phyloP scores from a whole-genome alignment of 2,329 filamentous ascomycete species.

The Sphaerostilbella broomeana region DNA sequence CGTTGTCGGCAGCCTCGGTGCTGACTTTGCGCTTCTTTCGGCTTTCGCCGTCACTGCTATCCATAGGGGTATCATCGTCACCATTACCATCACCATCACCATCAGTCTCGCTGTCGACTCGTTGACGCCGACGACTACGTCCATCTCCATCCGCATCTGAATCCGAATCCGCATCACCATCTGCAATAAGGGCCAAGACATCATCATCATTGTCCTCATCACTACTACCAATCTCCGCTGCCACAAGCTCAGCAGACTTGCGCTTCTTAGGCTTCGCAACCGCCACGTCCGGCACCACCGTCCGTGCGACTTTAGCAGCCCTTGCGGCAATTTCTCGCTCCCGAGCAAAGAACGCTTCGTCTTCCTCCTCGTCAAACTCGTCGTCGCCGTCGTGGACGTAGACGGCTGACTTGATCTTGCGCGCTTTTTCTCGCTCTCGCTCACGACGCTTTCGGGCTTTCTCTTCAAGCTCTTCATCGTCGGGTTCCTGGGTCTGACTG shows the following conservation, averaged over 20 bases:
- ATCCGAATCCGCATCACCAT: constrained; percentile 12
- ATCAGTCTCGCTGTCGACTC: constrained; percentile 20
- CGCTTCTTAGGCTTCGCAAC: constrained; percentile 22
- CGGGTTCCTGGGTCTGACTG: constrained; percentile 36
- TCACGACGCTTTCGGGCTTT: constrained; percentile 55
- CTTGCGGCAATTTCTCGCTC: constrained; percentile 57
- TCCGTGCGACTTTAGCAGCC: constrained; percentile 32
- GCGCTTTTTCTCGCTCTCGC: constrained; percentile 68
- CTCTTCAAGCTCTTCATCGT: constrained; percentile 60
- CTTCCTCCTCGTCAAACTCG: constrained; percentile 71
- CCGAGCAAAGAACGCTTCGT: constrained; percentile 65
- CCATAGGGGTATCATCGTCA: constrained; percentile 20
- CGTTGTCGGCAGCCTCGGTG: constrained; percentile 18
- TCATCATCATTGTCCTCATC: constrained; percentile 23
- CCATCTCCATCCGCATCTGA: constrained; percentile 30
- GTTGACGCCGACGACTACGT: constrained; percentile 21
- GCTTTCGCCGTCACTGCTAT: constrained; percentile 25
- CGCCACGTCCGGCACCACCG: constrained; percentile 13
- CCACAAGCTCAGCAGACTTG: constrained; percentile 19
- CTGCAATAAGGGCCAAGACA: constrained; percentile 18
- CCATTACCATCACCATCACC: constrained; percentile 23
- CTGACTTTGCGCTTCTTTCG: constrained; percentile 26
- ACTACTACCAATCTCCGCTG: constrained; percentile 23
- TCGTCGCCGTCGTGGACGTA: constrained; percentile 83
- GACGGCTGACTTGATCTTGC: constrained; percentile 75